phyloP scores from a whole-genome alignment of 202 grass and related monocot species.

The Saccharum hybrid region DNA sequence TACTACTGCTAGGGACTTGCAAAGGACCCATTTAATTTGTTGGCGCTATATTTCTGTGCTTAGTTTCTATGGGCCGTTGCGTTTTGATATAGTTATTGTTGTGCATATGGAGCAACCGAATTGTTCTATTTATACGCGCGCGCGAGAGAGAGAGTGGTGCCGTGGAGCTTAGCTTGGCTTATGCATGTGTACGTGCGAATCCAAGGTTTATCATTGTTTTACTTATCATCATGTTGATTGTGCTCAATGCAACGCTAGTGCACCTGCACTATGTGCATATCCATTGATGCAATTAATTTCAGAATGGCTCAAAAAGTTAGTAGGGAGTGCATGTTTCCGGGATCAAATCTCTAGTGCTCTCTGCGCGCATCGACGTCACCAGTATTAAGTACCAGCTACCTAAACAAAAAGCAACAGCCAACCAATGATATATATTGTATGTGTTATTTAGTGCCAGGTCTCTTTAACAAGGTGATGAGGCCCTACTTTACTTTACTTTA shows the following conservation, averaged over 20 bases:
- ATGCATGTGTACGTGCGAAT: background rate
- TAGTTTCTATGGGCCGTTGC: too few relatives aligned
- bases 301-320: too few relatives aligned
- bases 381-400: background rate
- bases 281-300: too few relatives aligned
- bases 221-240: slow-evolving; percentile 1
- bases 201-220: slow-evolving; percentile 29
- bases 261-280: too few relatives aligned
- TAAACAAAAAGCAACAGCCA: background rate
- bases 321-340: too few relatives aligned
- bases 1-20: background rate
- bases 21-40: slow-evolving; percentile 23
- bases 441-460: background rate
- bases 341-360: background rate
- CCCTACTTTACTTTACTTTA: too few relatives aligned
- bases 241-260: background rate
- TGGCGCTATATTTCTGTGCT: background rate
- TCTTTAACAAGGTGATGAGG: too few relatives aligned
- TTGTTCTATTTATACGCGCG: slow-evolving; percentile 43
- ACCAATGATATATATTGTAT: background rate
- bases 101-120: background rate
- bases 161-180: background rate
- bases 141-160: too few relatives aligned
- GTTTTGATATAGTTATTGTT: too few relatives aligned
- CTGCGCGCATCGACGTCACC: background rate